These are phyloP conservation scores for Melampsora larici-populina DNA, from an alignment of 1,284 basidiomycete species.

Conservation along the genomic window DNA sequence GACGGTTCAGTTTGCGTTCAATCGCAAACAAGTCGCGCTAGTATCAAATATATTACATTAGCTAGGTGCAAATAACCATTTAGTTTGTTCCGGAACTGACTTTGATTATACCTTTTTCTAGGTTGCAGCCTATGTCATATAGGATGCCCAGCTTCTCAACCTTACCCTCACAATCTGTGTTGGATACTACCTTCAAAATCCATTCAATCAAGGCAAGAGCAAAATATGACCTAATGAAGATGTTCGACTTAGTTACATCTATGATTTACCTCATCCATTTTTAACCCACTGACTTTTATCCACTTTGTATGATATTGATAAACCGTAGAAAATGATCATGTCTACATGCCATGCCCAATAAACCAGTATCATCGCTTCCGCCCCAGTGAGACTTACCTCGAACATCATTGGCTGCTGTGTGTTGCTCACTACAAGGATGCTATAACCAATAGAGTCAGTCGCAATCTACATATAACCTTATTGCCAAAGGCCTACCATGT, in stretches of 20 bases:
- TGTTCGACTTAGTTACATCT: too few species aligned
- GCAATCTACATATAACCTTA: too few species aligned
- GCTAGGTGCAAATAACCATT: too few species aligned
- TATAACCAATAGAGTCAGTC: too few species aligned
- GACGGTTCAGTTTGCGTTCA: not conserved
- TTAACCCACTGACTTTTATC: not conserved
- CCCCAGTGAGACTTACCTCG: not conserved
- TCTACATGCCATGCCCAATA: too few species aligned
- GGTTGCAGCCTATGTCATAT: constrained; percentile 16
- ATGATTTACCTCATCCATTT: not conserved
- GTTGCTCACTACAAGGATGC: not conserved
- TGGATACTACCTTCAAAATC: not conserved
- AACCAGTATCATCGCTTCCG: constrained; percentile 21
- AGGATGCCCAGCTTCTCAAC: not conserved
- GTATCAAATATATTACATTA: too few species aligned
- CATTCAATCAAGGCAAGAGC: constrained; percentile 6
- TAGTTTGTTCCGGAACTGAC: not conserved
- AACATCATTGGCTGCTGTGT: constrained; percentile 9
- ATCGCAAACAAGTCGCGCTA: constrained; percentile 13
- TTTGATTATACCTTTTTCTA: constrained; percentile 6
- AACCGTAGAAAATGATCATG: constrained; percentile 10
- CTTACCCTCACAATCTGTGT: not conserved
- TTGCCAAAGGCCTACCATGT: too few species aligned
- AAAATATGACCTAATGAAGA: not conserved
- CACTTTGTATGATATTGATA: not conserved